These are phyloP conservation scores for Leonotis leonurus DNA, from an alignment of 257 asterid species.

Conservation along the genomic window DNA sequence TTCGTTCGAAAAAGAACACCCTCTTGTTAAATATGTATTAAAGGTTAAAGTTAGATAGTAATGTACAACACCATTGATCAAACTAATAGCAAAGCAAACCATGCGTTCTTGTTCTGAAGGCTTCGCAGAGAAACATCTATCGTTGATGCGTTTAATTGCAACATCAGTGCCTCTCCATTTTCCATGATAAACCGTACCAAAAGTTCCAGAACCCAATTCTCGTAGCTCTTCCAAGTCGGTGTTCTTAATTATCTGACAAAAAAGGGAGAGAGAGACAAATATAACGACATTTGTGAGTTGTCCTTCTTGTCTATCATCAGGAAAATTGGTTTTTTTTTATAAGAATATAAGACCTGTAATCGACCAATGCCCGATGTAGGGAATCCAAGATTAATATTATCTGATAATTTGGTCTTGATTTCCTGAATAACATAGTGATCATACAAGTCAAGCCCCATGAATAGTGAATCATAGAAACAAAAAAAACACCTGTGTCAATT, in stretches of 20 bases:
- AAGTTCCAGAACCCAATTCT: conserved; percentile 97
- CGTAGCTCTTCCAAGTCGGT: conserved; percentile 86
- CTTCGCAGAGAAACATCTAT: conserved; percentile 91
- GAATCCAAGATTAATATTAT: conserved; percentile 57
- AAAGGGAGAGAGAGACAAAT: background rate
- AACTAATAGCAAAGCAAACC: conserved; percentile 44
- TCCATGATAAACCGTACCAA: conserved; percentile 99
- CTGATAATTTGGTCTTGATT: conserved; percentile 44
- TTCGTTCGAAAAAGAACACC: conserved; percentile 75
- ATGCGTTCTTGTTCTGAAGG: conserved; percentile 96
- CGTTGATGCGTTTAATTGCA: conserved; percentile 90
- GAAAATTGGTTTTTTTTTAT: background rate
- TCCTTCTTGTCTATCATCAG: background rate
- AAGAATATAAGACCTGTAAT: conserved; percentile 58
- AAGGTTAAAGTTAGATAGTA: no score
- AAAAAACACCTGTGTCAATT: background rate
- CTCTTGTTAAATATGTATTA: conserved; percentile 35
- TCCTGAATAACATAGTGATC: conserved; percentile 42
- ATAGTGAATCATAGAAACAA: background rate
- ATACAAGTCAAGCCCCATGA: conserved; percentile 8
- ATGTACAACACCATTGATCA: conserved; percentile 3
- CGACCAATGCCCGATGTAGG: conserved; percentile 76
- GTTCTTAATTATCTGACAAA: conserved; percentile 83
- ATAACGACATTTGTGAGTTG: background rate
- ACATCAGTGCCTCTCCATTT: conserved; percentile 99